Conservation (phyloP, 371 early-diverging fungal species). For the Zychaea mexicana region DNA sequence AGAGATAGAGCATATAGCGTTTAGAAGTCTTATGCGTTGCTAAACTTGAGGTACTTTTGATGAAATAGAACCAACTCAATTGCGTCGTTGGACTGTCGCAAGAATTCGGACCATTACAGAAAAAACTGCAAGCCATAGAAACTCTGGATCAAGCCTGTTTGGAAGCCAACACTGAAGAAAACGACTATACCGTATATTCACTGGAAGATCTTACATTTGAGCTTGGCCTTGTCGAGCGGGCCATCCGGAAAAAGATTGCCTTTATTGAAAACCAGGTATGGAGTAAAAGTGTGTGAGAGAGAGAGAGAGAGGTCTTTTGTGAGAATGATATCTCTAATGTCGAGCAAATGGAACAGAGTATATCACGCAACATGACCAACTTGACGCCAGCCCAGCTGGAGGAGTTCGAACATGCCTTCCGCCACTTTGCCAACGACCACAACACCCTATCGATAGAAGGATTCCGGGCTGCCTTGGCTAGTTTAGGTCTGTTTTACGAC, state of each 20-base stretch:
- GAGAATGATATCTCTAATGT: too few relatives aligned
- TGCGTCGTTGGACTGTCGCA: slow-evolving; percentile 57
- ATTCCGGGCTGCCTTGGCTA: slow-evolving; percentile 86
- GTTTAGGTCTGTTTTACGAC: slow-evolving; percentile 79
- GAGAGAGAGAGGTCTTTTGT: neutral
- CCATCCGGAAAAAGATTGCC: slow-evolving; percentile 81
- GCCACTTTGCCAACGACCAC: slow-evolving; percentile 85
- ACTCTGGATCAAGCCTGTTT: slow-evolving; percentile 70
- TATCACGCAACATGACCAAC: slow-evolving; percentile 88
- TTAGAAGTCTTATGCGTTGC: too few relatives aligned
- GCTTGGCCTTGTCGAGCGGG: slow-evolving; percentile 73
- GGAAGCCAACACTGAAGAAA: slow-evolving; percentile 91
- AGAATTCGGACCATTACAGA: slow-evolving; percentile 21
- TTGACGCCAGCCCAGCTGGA: slow-evolving; percentile 92
- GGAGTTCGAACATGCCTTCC: slow-evolving; percentile 88
- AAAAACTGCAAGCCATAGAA: slow-evolving; percentile 55
- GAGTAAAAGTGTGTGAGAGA: neutral
- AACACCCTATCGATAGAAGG: slow-evolving; percentile 79
- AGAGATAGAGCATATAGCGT: too few relatives aligned
- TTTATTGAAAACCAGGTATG: slow-evolving; percentile 91
- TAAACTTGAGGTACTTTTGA: too few relatives aligned
- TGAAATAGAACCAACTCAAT: slow-evolving; percentile 73
- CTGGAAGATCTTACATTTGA: slow-evolving; percentile 90
- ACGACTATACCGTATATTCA: slow-evolving; percentile 90
- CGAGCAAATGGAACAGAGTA: slow-evolving; percentile 59